phyloP scores from a whole-genome alignment of 192 early-diverging fungal genomes.

The Coemansia sp. region DNA sequence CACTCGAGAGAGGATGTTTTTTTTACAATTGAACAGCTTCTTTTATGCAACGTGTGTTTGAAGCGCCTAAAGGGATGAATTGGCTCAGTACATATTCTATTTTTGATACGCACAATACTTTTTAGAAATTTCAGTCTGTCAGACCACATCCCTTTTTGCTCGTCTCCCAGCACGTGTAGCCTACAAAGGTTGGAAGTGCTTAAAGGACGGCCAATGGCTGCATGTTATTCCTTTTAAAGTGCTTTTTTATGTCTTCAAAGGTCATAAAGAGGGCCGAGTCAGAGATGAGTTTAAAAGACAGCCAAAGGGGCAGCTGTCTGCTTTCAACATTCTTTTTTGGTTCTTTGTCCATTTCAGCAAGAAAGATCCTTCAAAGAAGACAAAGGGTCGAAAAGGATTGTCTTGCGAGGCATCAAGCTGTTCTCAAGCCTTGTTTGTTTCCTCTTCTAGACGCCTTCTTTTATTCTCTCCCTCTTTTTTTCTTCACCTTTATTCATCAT shows the following conservation, averaged over 20 bases:
- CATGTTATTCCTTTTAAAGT: background rate
- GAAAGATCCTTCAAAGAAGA: background rate
- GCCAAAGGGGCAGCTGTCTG: background rate
- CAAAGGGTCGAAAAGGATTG: background rate
- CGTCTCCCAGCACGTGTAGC: background rate
- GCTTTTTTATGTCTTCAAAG: background rate
- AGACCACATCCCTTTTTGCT: background rate
- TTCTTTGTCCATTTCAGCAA: slow-evolving; percentile 9
- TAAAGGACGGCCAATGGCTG: background rate
- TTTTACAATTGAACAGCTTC: background rate
- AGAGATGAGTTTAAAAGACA: slow-evolving; percentile 1
- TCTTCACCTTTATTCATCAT: no score
- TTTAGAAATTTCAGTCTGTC: background rate
- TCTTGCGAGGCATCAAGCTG: background rate
- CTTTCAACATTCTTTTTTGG: background rate
- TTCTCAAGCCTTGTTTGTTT: background rate
- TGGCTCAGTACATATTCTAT: background rate
- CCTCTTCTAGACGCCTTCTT: background rate
- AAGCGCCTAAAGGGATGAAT: background rate
- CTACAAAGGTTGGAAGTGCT: background rate
- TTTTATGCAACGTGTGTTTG: background rate
- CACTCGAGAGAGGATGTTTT: no score
- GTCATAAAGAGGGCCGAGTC: background rate
- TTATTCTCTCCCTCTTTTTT: background rate
- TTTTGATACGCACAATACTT: background rate